phyloP scores from a whole-genome alignment of 129 eudicot genomes.

The Silybum marianum region DNA sequence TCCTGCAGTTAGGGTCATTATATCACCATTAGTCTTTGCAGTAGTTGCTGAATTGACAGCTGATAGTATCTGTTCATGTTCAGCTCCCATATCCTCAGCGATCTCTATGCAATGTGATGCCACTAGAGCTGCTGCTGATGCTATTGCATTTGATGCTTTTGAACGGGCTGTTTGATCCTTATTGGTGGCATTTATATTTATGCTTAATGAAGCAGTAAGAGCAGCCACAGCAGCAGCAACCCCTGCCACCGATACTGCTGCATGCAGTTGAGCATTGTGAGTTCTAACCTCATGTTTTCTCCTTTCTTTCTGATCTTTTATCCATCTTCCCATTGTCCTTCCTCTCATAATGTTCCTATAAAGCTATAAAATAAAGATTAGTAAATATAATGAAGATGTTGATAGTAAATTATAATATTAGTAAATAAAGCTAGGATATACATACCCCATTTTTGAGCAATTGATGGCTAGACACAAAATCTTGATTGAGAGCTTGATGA shows the following conservation, averaged over 20 bases:
- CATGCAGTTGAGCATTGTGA: conserved; percentile 87
- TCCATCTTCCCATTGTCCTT: conserved; percentile 78
- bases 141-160: conserved; percentile 66
- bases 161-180: conserved; percentile 36
- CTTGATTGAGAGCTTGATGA: conserved; percentile 83
- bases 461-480: conserved; percentile 61
- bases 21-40: conserved; percentile 85
- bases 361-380: conserved; percentile 39
- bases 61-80: conserved; percentile 68
- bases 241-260: conserved; percentile 88
- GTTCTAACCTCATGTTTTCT: conserved; percentile 77
- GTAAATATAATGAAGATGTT: neutral
- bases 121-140: conserved; percentile 92
- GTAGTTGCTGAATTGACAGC: conserved; percentile 74
- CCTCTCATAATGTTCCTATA: conserved; percentile 70
- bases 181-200: conserved; percentile 16
- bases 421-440: neutral
- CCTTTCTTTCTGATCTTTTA: conserved; percentile 84
- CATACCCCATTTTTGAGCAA: conserved; percentile 76
- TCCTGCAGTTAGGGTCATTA: conserved; percentile 93
- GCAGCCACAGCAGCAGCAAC: conserved; percentile 95
- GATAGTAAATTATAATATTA: neutral
- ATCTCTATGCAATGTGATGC: conserved; percentile 95
- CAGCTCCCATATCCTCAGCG: conserved; percentile 92
- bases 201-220: conserved; percentile 57